phyloP scores from a whole-genome alignment of 2,329 filamentous ascomycete species.

The Monilinia fructigena region DNA sequence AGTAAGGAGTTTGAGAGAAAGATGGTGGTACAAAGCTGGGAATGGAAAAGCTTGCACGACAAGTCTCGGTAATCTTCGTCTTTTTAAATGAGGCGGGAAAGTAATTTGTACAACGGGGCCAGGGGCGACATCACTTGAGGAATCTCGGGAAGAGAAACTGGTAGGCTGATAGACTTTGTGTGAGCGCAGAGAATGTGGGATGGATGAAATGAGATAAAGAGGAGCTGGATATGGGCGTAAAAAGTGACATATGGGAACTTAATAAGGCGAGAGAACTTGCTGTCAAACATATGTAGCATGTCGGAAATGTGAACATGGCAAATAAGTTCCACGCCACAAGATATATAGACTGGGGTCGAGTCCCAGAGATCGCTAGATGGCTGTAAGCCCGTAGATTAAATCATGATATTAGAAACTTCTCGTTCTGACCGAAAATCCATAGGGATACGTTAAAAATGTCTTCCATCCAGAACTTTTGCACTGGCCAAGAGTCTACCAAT shows the following conservation, averaged over 20 bases:
- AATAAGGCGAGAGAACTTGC: neutral
- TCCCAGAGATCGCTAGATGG: neutral
- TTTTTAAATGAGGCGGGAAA: neutral
- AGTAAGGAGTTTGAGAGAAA: neutral
- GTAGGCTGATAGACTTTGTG: neutral
- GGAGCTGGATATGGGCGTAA: too few relatives aligned
- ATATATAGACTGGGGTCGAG: neutral
- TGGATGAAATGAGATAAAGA: neutral
- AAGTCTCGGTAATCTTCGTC: neutral
- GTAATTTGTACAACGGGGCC: neutral
- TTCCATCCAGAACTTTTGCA: neutral
- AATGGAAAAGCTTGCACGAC: neutral
- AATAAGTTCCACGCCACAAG: neutral
- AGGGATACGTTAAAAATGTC: neutral
- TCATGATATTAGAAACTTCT: too few relatives aligned
- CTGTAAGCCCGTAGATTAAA: neutral
- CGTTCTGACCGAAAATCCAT: too few relatives aligned
- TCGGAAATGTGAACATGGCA: neutral
- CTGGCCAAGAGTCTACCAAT: neutral
- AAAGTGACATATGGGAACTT: neutral
- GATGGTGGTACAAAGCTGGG: neutral
- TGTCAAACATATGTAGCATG: neutral
- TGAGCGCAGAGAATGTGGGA: neutral
- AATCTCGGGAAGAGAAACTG: neutral
- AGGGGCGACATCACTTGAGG: neutral